A percentile compares a stretch with the other conserved stretches of the same genome.
These are phyloP conservation scores for Sergeia podlipaevii DNA, from an alignment of 208 protist species.

Conservation along the genomic window DNA sequence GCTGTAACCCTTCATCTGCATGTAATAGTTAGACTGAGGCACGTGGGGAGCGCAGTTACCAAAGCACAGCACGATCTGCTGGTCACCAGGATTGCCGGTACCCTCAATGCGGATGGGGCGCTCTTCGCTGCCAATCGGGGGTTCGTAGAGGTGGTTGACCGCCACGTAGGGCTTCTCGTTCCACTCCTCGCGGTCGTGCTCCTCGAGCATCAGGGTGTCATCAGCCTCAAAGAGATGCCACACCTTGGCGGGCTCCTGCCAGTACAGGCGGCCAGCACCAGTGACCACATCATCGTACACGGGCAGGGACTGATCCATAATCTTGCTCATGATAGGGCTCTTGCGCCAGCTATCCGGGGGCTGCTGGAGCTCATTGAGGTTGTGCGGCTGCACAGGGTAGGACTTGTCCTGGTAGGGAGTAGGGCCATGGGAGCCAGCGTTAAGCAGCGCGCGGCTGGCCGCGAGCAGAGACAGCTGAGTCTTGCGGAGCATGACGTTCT, in stretches of 20 bases:
- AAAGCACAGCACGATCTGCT: constrained; percentile 85
- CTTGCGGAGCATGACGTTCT: constrained; percentile 65
- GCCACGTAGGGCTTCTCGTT: constrained; percentile 86
- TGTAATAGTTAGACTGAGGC: constrained; percentile 87
- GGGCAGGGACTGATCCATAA: constrained; percentile 84
- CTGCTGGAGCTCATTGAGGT: constrained; percentile 74
- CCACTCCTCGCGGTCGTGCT: constrained; percentile 91
- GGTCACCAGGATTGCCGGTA: constrained; percentile 80
- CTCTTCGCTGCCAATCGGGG: constrained; percentile 84
- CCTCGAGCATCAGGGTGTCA: constrained; percentile 88
- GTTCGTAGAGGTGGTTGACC: constrained; percentile 90
- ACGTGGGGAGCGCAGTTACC: constrained; percentile 89
- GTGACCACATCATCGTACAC: constrained; percentile 86
- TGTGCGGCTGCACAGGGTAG: constrained; percentile 82
- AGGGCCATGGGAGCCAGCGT: constrained; percentile 45
- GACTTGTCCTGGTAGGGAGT: constrained; percentile 81
- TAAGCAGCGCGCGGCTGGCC: constrained; percentile 57
- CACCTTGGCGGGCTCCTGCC: constrained; percentile 84
- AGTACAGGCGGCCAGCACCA: constrained; percentile 74
- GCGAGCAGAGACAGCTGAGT: constrained; percentile 59
- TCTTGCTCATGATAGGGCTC: constrained; percentile 86
- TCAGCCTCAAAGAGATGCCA: constrained; percentile 88
- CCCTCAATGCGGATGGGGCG: constrained; percentile 83
- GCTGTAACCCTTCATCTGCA: constrained; percentile 90
- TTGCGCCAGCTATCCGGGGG: constrained; percentile 80